phyloP scores from a whole-genome alignment of 257 asterid species.

The Anisodus tanguticus region DNA sequence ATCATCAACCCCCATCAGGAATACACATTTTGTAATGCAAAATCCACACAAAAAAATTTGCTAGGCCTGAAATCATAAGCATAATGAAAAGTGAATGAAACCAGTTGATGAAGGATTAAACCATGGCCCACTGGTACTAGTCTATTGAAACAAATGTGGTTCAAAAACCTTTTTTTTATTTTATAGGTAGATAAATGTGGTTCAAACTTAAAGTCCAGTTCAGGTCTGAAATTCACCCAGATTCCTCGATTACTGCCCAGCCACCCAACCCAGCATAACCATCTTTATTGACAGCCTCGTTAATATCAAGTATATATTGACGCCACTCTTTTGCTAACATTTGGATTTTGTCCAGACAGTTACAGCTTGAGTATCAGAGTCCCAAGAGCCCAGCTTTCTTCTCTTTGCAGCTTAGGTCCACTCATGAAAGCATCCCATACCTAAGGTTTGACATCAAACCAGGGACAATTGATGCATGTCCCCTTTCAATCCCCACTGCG shows the following conservation, averaged over 20 bases:
- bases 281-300: neutral
- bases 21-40: neutral
- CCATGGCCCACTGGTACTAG: neutral
- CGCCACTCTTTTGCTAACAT: neutral
- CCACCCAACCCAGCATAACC: neutral
- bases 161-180: neutral
- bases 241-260: neutral
- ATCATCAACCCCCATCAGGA: neutral
- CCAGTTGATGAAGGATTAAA: neutral
- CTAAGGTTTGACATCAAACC: neutral
- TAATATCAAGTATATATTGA: neutral
- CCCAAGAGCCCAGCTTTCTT: neutral
- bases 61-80: neutral
- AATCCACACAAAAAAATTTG: neutral
- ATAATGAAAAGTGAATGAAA: neutral
- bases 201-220: conserved; percentile 2
- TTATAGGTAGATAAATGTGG: neutral
- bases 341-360: neutral
- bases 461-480: neutral
- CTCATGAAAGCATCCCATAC: neutral
- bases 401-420: neutral
- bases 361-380: neutral
- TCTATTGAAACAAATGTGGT: neutral
- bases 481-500: neutral
- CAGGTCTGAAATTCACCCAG: neutral